Percentiles rank a stretch among this genome's conserved stretches.
These are phyloP conservation scores for Neonectria magnoliae DNA, from an alignment of 2,329 filamentous ascomycete species.

Conservation along the genomic window DNA sequence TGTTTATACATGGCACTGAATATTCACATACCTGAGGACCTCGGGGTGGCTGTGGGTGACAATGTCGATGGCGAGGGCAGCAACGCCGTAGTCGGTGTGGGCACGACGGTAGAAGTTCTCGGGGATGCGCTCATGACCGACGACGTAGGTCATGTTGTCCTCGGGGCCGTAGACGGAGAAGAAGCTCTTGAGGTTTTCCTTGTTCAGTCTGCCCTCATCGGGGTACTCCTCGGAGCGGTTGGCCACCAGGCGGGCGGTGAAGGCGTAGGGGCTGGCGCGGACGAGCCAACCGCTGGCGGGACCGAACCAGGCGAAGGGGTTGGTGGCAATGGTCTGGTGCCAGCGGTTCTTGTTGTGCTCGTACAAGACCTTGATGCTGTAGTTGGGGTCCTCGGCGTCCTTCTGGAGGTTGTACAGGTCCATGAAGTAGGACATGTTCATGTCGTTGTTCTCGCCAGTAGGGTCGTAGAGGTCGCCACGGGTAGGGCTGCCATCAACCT, in stretches of 20 bases:
- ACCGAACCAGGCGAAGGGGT: conserved; percentile 65
- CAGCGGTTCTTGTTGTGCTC: conserved; percentile 56
- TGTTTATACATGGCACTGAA: too few species aligned
- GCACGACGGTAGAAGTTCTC: conserved; percentile 59
- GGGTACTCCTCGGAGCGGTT: conserved; percentile 57
- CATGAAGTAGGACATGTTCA: conserved; percentile 63
- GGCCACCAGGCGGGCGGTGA: conserved; percentile 53
- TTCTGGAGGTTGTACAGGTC: conserved; percentile 55
- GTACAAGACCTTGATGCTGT: conserved; percentile 52
- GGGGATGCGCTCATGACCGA: conserved; percentile 62
- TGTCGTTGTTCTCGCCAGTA: conserved; percentile 58
- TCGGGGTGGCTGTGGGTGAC: conserved; percentile 52
- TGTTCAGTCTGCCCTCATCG: conserved; percentile 40
- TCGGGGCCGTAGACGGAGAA: conserved; percentile 53
- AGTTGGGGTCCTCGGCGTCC: conserved; percentile 47
- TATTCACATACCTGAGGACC: conserved; percentile 41
- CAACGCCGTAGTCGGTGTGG: conserved; percentile 58
- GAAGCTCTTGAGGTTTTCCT: conserved; percentile 56
- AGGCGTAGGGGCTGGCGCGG: conserved; percentile 59
- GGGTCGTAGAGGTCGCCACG: conserved; percentile 61
- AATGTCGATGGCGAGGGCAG: conserved; percentile 53
- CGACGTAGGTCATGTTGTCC: conserved; percentile 53
- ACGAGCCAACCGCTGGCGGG: conserved; percentile 61
- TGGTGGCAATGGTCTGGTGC: conserved; percentile 58
- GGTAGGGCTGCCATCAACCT: conserved; percentile 63